Percentiles rank a stretch among this genome's conserved stretches.
Conservation (phyloP, 176 grass and related monocot genomes). For the Rhynchospora pubera region DNA sequence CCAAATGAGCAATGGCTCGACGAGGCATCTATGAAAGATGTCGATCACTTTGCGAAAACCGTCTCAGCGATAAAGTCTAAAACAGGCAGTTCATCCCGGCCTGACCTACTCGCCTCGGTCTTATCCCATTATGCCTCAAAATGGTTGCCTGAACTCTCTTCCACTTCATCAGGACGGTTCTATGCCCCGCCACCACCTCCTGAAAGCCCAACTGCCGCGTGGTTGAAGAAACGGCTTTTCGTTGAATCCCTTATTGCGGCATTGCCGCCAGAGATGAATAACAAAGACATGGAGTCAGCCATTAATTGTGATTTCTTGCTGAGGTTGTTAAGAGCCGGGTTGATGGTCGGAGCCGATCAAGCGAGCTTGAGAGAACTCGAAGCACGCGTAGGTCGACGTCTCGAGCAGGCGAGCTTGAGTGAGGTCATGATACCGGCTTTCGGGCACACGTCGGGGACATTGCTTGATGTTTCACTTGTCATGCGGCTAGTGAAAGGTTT, state of each 20-base stretch:
- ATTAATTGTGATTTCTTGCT: constrained; percentile 84
- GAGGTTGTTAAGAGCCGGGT: constrained; percentile 53
- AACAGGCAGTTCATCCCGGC: constrained; percentile 27
- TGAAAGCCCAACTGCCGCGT: constrained; percentile 76
- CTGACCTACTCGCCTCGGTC: constrained; percentile 65
- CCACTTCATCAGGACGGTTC: constrained; percentile 31
- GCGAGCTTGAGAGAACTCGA: constrained; percentile 63
- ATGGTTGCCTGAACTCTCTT: constrained; percentile 79
- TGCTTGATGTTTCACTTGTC: constrained; percentile 80
- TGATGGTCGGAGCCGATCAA: constrained; percentile 70
- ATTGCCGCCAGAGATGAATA: constrained; percentile 46
- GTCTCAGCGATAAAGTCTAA: constrained; percentile 62
- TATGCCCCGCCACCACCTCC: constrained; percentile 38
- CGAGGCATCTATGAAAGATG: constrained; percentile 59
- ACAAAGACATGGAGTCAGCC: background rate
- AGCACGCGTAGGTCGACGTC: constrained; percentile 53
- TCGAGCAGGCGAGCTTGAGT: constrained; percentile 66
- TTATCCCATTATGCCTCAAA: constrained; percentile 80
- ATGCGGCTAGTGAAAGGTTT: constrained; percentile 68
- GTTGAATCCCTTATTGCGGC: constrained; percentile 79
- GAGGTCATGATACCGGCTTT: constrained; percentile 89
- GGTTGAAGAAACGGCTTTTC: constrained; percentile 76
- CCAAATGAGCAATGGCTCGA: constrained; percentile 37
- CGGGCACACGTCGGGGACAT: constrained; percentile 48
- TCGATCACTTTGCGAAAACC: constrained; percentile 69